A percentile compares a stretch with the other conserved stretches of the same genome.
Evolutionary conservation across 1,139 yeast genomes (phyloP).

Genomic region (Hanseniaspora uvarum): DNA sequence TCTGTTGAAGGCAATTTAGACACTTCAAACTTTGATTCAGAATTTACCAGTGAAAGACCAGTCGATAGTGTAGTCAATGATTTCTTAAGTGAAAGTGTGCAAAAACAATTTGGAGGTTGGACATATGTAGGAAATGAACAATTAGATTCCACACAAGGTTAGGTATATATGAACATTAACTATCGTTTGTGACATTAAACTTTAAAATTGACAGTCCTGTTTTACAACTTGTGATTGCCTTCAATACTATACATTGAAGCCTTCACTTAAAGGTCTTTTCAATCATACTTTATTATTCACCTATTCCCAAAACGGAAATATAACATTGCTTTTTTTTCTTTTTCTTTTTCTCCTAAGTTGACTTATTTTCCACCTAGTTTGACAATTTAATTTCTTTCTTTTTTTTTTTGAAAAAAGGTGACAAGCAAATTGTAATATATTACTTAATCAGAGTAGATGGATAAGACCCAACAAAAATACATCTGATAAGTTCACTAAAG

Average conservation of each 20-base stretch:
- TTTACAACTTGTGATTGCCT: no score
- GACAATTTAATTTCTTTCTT: not conserved
- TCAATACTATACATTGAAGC: no score
- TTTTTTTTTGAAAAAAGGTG: not conserved
- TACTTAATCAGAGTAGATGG: not conserved
- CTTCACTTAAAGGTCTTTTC: no score
- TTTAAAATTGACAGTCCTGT: no score
- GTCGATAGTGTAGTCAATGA: constrained; percentile 94
- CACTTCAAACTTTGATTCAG: constrained; percentile 86
- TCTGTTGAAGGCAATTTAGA: constrained; percentile 78
- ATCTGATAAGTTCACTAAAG: not conserved
- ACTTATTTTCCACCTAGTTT: not conserved
- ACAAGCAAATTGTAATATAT: not conserved
- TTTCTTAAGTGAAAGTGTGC: constrained; percentile 77
- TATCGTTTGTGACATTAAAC: no score
- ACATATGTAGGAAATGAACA: constrained; percentile 66
- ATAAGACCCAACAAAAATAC: not conserved
- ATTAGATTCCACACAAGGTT: constrained; percentile 22
- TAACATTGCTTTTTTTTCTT: not conserved
- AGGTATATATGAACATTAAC: not conserved
- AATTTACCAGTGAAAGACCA: constrained; percentile 86
- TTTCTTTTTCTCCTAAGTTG: not conserved
- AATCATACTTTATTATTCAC: not conserved
- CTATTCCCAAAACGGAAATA: not conserved
- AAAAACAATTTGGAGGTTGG: constrained; percentile 98